These are phyloP conservation scores for Simplicillium aogashimaense DNA, from an alignment of 2,329 filamentous ascomycete genomes.

Conservation along the genomic window DNA sequence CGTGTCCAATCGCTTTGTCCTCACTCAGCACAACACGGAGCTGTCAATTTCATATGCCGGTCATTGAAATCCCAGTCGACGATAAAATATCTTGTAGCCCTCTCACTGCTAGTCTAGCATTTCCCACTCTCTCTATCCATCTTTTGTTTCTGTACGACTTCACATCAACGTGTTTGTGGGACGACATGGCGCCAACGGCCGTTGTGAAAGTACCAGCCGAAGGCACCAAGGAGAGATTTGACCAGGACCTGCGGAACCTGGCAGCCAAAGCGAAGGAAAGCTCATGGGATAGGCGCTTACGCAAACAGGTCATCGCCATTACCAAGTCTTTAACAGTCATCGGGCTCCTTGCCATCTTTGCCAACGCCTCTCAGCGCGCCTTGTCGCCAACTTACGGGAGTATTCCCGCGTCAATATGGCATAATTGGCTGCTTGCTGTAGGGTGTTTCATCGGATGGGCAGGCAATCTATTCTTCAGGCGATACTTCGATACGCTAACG, in stretches of 20 bases:
- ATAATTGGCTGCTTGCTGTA: conserved; percentile 54
- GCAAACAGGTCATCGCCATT: conserved; percentile 24
- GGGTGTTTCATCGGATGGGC: conserved; percentile 66
- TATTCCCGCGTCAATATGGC: conserved; percentile 65
- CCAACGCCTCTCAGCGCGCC: conserved; percentile 62
- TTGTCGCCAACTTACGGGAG: conserved; percentile 84
- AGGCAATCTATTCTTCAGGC: conserved; percentile 46
- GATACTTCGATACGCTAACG: conserved; percentile 35
- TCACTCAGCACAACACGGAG: too few relatives aligned
- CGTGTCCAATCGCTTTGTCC: too few relatives aligned
- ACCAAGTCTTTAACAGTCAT: too few relatives aligned
- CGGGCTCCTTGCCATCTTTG: conserved; percentile 42
- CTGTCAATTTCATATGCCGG: too few relatives aligned
- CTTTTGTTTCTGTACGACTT: too few relatives aligned
- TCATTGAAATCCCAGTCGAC: too few relatives aligned
- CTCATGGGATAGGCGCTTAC: conserved; percentile 19
- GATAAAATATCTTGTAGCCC: too few relatives aligned
- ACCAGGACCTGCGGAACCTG: conserved; percentile 41
- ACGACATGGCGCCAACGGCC: too few relatives aligned
- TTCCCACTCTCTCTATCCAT: too few relatives aligned
- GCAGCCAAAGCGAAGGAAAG: conserved; percentile 30
- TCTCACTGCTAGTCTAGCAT: too few relatives aligned
- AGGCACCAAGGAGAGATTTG: conserved; percentile 30
- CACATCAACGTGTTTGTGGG: too few relatives aligned
- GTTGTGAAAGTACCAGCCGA: too few relatives aligned